phyloP scores from a whole-genome alignment of 192 early-diverging fungal genomes.

The Coemansia sp. region DNA sequence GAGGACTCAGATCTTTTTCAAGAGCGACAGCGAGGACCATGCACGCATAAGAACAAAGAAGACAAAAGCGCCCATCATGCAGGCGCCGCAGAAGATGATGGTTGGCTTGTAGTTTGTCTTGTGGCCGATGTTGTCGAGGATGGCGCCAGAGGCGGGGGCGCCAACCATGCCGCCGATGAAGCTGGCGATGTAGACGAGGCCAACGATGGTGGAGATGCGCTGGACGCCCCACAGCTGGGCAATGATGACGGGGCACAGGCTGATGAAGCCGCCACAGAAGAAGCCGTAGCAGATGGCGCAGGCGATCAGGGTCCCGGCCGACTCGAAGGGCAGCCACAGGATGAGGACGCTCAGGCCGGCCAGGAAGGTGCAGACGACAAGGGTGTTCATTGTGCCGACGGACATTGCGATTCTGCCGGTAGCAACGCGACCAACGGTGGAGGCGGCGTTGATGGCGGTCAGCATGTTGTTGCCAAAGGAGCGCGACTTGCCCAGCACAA shows the following conservation, averaged over 20 bases:
- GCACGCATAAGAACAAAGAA: not conserved
- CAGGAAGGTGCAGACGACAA: slow-evolving; percentile 46
- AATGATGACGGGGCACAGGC: slow-evolving; percentile 57
- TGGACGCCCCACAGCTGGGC: slow-evolving; percentile 58
- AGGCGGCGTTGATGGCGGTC: slow-evolving; percentile 63
- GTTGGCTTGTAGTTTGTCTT: slow-evolving; percentile 34
- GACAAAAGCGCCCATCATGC: not conserved
- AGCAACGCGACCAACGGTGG: slow-evolving; percentile 61
- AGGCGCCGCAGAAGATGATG: not conserved
- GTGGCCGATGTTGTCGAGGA: slow-evolving; percentile 54
- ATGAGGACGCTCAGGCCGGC: slow-evolving; percentile 48
- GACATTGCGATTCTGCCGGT: slow-evolving; percentile 61
- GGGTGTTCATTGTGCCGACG: slow-evolving; percentile 62
- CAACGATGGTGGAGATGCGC: slow-evolving; percentile 58
- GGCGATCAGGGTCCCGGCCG: slow-evolving; percentile 37
- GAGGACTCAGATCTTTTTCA: not conserved
- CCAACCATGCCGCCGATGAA: slow-evolving; percentile 55
- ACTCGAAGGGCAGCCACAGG: slow-evolving; percentile 57
- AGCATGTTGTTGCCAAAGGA: slow-evolving; percentile 57
- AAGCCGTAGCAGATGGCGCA: slow-evolving; percentile 57
- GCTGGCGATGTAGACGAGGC: slow-evolving; percentile 55
- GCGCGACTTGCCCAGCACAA: slow-evolving; percentile 37
- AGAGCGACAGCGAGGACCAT: not conserved
- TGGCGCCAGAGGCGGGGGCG: slow-evolving; percentile 51
- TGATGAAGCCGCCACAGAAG: slow-evolving; percentile 58